These are phyloP conservation scores for Ascochyta koolunga DNA, from an alignment of 2,329 filamentous ascomycete species.

Conservation along the genomic window DNA sequence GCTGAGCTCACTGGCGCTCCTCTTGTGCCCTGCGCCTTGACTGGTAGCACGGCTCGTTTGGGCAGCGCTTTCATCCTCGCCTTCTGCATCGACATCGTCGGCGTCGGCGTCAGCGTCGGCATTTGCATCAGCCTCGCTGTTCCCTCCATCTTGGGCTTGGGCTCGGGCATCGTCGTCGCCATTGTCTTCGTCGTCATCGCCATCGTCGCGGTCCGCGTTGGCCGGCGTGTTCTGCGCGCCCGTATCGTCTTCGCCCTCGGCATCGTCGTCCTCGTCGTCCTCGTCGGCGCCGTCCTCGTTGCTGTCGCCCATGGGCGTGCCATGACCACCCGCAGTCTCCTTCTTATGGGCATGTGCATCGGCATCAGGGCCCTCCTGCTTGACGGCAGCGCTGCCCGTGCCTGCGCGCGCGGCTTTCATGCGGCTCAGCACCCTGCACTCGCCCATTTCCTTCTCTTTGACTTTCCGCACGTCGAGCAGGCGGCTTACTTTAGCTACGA, in stretches of 20 bases:
- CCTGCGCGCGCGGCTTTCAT: slow-evolving; percentile 43
- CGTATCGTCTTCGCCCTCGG: slow-evolving; percentile 21
- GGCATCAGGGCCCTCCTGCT: slow-evolving; percentile 8
- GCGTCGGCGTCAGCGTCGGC: slow-evolving; percentile 26
- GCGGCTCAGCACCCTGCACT: slow-evolving; percentile 53
- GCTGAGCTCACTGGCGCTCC: slow-evolving; percentile 83
- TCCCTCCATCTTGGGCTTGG: too few species aligned
- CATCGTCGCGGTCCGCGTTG: slow-evolving; percentile 16
- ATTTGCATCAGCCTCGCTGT: background rate
- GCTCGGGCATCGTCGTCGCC: slow-evolving; percentile 42
- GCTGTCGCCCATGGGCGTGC: slow-evolving; percentile 43
- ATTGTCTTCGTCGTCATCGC: slow-evolving; percentile 49
- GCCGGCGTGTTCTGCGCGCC: slow-evolving; percentile 4
- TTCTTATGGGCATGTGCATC: background rate
- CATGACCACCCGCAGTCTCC: slow-evolving; percentile 27
- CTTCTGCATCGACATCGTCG: slow-evolving; percentile 38
- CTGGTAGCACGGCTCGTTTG: slow-evolving; percentile 38
- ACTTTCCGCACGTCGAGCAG: slow-evolving; percentile 77
- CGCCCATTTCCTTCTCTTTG: slow-evolving; percentile 75
- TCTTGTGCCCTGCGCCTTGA: slow-evolving; percentile 63
- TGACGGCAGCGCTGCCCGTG: slow-evolving; percentile 21
- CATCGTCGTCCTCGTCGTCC: slow-evolving; percentile 32
- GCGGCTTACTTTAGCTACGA: slow-evolving; percentile 70
- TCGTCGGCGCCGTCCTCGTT: slow-evolving; percentile 25
- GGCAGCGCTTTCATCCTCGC: slow-evolving; percentile 41